Evolutionary conservation across 495 filamentous ascomycete genomes (phyloP).

Genomic region (Pseudoneurospora amorphoporcata): DNA sequence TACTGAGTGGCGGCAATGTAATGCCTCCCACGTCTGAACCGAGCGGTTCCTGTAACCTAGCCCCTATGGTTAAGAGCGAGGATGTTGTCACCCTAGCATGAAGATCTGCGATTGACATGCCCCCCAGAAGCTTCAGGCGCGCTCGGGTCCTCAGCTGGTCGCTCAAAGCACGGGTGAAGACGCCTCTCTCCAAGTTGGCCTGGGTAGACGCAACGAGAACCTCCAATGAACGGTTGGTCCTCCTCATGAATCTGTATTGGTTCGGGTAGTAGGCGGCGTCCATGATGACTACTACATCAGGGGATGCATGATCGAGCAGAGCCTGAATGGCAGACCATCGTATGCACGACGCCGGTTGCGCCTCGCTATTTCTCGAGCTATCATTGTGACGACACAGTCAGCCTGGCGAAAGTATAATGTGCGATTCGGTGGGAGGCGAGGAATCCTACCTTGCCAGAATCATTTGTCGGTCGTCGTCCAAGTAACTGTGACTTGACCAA

Average conservation of each 20-base stretch:
- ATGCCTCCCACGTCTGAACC: neutral
- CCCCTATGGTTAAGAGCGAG: constrained; percentile 4
- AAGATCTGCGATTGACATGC: constrained; percentile 36
- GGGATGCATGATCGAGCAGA: constrained; percentile 32
- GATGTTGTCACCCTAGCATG: constrained; percentile 23
- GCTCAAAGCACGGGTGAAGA: constrained; percentile 34
- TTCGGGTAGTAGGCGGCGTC: constrained; percentile 39
- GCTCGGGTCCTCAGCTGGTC: constrained; percentile 32
- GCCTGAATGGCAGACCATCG: constrained; percentile 39
- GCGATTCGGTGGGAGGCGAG: neutral
- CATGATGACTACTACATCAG: constrained; percentile 41
- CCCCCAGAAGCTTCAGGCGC: constrained; percentile 24
- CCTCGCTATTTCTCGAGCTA: constrained; percentile 32
- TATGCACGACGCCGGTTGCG: constrained; percentile 23
- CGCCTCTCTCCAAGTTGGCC: constrained; percentile 33
- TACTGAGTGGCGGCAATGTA: neutral
- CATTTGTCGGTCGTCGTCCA: constrained; percentile 37
- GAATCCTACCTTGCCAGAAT: constrained; percentile 34
- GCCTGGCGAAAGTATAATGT: neutral
- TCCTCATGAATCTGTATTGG: neutral
- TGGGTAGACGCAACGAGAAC: constrained; percentile 37
- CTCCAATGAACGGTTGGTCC: constrained; percentile 23
- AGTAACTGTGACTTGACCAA: constrained; percentile 37
- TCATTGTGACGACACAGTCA: neutral
- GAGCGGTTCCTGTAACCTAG: constrained; percentile 19